Evolutionary conservation across 2,329 filamentous ascomycete species (phyloP).

Genomic region (Mycogone perniciosa): DNA sequence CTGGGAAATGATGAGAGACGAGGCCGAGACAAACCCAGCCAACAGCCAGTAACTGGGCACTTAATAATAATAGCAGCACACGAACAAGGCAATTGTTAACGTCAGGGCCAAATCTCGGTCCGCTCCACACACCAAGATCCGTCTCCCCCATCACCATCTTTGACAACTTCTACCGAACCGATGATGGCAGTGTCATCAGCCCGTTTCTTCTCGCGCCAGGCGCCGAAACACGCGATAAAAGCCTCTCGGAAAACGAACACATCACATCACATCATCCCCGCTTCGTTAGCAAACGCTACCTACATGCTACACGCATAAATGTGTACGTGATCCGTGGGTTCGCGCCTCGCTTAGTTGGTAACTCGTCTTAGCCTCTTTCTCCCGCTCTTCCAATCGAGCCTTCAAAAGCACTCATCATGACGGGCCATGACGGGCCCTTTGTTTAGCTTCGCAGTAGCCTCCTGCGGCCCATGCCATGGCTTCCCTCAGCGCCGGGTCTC

Average conservation of each 20-base stretch:
- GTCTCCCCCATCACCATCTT: neutral
- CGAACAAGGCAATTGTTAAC: neutral
- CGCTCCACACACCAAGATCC: neutral
- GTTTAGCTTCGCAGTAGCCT: constrained; percentile 1
- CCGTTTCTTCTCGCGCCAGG: no score
- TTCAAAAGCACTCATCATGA: neutral
- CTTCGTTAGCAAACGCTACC: no score
- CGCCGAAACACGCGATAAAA: no score
- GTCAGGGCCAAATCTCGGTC: neutral
- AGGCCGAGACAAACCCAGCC: neutral
- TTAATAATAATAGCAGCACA: no score
- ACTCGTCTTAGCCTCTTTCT: neutral
- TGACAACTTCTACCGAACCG: neutral
- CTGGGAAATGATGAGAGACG: neutral
- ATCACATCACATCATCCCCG: no score
- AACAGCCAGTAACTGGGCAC: neutral
- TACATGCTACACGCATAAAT: no score
- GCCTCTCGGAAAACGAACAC: no score
- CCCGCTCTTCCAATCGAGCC: neutral
- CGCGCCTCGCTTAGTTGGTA: neutral
- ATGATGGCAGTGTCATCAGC: no score
- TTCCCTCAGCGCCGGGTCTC: constrained; percentile 2
- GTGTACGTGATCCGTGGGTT: no score
- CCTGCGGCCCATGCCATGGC: neutral
- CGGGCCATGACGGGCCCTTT: neutral